A percentile compares a stretch with the other conserved stretches of the same genome.
Evolutionary conservation across 75 land plant species (phyloP).

Genomic region (Cryptomeria japonica): DNA sequence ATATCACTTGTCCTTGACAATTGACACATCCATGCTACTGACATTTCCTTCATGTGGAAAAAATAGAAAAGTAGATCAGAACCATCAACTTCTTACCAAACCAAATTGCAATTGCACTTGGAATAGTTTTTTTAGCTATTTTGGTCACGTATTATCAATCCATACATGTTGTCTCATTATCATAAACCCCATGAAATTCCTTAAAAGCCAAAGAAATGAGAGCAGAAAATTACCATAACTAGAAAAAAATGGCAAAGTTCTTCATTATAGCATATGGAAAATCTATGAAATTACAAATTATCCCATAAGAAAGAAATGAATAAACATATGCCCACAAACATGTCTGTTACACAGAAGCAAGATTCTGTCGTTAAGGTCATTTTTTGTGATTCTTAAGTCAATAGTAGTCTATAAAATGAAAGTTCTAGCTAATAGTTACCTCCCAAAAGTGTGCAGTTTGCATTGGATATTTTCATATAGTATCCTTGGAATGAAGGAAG

Average conservation of each 20-base stretch:
- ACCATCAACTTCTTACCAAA: neutral
- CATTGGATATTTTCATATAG: neutral
- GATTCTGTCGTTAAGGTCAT: neutral
- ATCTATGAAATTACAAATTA: neutral
- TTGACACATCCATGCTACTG: neutral
- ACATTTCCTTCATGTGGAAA: no score
- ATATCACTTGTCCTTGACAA: neutral
- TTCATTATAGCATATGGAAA: neutral
- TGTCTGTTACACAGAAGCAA: neutral
- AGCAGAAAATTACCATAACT: neutral
- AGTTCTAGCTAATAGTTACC: slow-evolving; percentile 1
- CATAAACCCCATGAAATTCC: neutral
- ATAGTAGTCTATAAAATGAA: slow-evolving; percentile 12
- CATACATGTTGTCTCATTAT: neutral
- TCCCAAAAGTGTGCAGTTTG: slow-evolving; percentile 8
- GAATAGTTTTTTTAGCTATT: neutral
- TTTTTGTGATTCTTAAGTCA: slow-evolving; percentile 4
- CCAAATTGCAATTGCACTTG: neutral
- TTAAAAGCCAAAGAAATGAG: neutral
- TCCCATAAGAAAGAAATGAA: neutral
- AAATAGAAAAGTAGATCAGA: no score
- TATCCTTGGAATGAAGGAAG: neutral
- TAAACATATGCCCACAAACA: slow-evolving; percentile 1
- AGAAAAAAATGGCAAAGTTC: neutral
- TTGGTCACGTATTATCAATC: neutral